Percentiles rank a stretch among this genome's conserved stretches.
Conservation (phyloP, 495 filamentous ascomycete species). For the Tuber aestivum region DNA sequence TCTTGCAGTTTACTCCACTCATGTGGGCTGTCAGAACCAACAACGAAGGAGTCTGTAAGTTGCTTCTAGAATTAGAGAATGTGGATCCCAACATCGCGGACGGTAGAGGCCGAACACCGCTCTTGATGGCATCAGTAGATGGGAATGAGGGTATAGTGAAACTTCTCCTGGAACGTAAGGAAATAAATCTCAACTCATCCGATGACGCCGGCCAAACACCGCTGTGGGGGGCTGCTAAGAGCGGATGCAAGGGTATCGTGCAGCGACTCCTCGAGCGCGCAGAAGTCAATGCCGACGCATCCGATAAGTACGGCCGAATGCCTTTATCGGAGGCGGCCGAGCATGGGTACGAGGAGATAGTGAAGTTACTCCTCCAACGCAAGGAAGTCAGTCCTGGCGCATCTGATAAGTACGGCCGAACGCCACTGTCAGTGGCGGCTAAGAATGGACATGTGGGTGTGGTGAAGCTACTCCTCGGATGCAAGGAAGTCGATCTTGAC, state of each 20-base stretch:
- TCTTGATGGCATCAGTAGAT: slow-evolving; percentile 42
- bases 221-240: slow-evolving; percentile 25
- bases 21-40: not conserved
- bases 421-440: not conserved
- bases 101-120: slow-evolving; percentile 33
- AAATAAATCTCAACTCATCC: slow-evolving; percentile 16
- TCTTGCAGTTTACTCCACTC: not conserved
- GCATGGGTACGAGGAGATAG: not conserved
- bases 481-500: not conserved
- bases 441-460: not conserved
- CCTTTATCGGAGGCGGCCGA: slow-evolving; percentile 3
- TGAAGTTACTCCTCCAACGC: not conserved
- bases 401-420: not conserved
- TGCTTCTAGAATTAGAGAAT: not conserved
- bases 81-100: not conserved
- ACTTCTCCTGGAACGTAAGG: slow-evolving; percentile 26
- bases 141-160: slow-evolving; percentile 43
- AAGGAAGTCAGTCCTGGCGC: not conserved
- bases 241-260: slow-evolving; percentile 30
- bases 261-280: slow-evolving; percentile 27
- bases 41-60: not conserved
- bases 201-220: slow-evolving; percentile 35
- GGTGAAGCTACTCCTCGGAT: not conserved
- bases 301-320: slow-evolving; percentile 18
- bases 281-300: slow-evolving; percentile 15